Evolutionary conservation across 202 grass and related monocot genomes (phyloP).

Genomic region (Saccharum hybrid): DNA sequence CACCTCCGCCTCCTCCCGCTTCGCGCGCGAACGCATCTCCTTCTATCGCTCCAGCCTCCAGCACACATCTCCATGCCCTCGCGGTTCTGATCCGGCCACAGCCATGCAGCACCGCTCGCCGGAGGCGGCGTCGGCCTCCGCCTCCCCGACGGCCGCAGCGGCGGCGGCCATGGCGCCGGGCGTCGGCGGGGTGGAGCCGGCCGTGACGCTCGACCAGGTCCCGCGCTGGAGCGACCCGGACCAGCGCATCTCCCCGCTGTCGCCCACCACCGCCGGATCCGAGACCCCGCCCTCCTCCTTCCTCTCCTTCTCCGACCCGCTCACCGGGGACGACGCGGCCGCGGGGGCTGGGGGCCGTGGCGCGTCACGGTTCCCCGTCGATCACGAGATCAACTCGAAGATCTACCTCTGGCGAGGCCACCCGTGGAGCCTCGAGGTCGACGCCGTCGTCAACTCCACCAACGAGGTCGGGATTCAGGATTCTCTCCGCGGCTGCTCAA

Average conservation of each 20-base stretch:
- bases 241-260: slow-evolving; percentile 52
- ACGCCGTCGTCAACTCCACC: slow-evolving; percentile 95
- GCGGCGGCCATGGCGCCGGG: slow-evolving; percentile 41
- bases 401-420: slow-evolving; percentile 91
- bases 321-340: slow-evolving; percentile 49
- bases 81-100: slow-evolving; percentile 28
- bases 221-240: slow-evolving; percentile 80
- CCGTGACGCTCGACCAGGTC: slow-evolving; percentile 73
- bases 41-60: background rate
- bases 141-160: background rate
- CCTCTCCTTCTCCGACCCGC: slow-evolving; percentile 70
- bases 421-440: slow-evolving; percentile 93
- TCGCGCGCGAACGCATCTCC: slow-evolving; percentile 40
- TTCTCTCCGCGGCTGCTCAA: background rate
- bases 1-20: slow-evolving; percentile 30
- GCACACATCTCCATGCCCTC: slow-evolving; percentile 6
- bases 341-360: slow-evolving; percentile 44
- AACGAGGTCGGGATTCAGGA: slow-evolving; percentile 67
- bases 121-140: slow-evolving; percentile 39
- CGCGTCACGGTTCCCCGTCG: slow-evolving; percentile 74
- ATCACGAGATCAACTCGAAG: slow-evolving; percentile 81
- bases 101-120: slow-evolving; percentile 50
- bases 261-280: slow-evolving; percentile 50
- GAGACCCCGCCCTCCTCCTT: slow-evolving; percentile 52
- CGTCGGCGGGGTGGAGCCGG: slow-evolving; percentile 53